Base-by-base conservation (phyloP, 2,329 filamentous ascomycete genomes). In the Mycosphaerella sp. region DNA sequence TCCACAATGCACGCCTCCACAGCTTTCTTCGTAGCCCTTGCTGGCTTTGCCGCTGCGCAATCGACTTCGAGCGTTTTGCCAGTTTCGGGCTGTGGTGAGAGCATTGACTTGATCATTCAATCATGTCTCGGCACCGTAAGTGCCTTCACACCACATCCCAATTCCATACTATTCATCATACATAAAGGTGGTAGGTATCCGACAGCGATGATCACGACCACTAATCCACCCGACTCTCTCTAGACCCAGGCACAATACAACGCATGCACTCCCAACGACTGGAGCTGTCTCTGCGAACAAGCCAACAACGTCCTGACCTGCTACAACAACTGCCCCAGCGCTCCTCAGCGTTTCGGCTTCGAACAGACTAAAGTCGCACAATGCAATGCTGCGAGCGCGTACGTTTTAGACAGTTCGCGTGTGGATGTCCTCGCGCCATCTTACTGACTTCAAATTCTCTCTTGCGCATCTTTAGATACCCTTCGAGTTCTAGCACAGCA, bases 281-380 rank as follows among this genome's bases (percentile, higher is more conserved):
- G 72, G 68, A 67, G 70, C 60, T 84, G 81, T 68, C 71, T 82
- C 27, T 85, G 81, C 68, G 69, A 73, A 44, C 73, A 78, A 59
- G 79, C 76, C 65, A 74, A 64, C 34, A 60, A 61, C 42, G 57
- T 67, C 44, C 42, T 62, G 8, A 61, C 58, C 10, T 84, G 81
- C 76, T 84, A 81, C 71, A 77, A 78, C 72, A 80, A 81, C 72
- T 84, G 82, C 71, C 79, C 80, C 46, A 57, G 73, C 76, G 57
- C 61, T 60, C 55, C 70, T 13, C 67, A 65, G 44, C 60, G 63
- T 35, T 62, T 62, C 50, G 62, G 62, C 28, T 68, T 65, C 28
- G 50, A 70, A 59, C 61, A 69, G 59, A 54, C 66, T 54, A 54
- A 60, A 37, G 49, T 64, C 14, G 59, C 67, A 21, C 71, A 70